Conservation (phyloP, 2,329 filamentous ascomycete species). For the Clarireedia paspali region DNA sequence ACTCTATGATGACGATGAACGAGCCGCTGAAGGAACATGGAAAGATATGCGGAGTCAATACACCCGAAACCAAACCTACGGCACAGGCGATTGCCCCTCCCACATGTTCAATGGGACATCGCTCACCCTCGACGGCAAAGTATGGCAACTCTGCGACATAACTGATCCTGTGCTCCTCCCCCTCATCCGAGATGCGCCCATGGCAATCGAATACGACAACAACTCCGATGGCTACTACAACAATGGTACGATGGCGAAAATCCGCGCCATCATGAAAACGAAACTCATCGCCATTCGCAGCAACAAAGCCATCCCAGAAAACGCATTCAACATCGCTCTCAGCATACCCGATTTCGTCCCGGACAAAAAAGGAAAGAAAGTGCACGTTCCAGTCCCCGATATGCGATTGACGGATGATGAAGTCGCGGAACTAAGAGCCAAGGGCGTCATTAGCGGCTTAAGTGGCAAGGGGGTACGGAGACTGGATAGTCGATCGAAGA, state of each 20-base stretch:
- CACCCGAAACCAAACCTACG: slow-evolving; percentile 17
- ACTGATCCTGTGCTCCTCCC: slow-evolving; percentile 65
- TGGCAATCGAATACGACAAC: slow-evolving; percentile 51
- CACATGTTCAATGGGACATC: slow-evolving; percentile 80
- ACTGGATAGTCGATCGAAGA: slow-evolving; percentile 10
- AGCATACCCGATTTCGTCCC: slow-evolving; percentile 28
- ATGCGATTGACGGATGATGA: slow-evolving; percentile 21
- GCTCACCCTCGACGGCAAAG: slow-evolving; percentile 72
- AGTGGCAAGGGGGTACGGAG: slow-evolving; percentile 10
- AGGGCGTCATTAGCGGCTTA: slow-evolving; percentile 6
- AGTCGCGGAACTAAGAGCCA: slow-evolving; percentile 13
- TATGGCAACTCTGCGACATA: slow-evolving; percentile 93
- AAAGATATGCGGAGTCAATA: slow-evolving; percentile 15
- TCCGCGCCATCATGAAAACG: slow-evolving; percentile 78
- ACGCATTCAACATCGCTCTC: slow-evolving; percentile 39
- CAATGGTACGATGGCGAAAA: slow-evolving; percentile 73
- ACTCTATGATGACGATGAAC: slow-evolving; percentile 36
- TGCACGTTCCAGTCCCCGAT: slow-evolving; percentile 25
- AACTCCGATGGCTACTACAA: slow-evolving; percentile 75
- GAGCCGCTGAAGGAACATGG: slow-evolving; percentile 18
- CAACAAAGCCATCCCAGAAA: slow-evolving; percentile 41
- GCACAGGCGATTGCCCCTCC: slow-evolving; percentile 31
- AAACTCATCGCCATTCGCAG: slow-evolving; percentile 67
- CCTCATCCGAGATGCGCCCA: slow-evolving; percentile 56
- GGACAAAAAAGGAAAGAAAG: slow-evolving; percentile 15